Evolutionary conservation across 306 rosid genomes (phyloP).

Genomic region (Pterocarpus santalinus): DNA sequence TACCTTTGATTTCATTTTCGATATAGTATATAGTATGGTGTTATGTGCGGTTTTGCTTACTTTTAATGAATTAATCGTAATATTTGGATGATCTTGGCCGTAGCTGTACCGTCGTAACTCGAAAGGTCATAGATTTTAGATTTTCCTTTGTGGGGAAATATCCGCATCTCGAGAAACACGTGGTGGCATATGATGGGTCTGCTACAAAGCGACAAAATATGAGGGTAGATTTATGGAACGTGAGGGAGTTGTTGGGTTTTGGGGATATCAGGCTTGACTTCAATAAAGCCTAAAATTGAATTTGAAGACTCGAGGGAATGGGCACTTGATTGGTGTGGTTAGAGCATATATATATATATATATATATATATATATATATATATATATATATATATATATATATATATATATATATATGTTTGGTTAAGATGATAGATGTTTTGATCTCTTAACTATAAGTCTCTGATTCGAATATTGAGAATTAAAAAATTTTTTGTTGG

Average conservation of each 20-base stretch:
- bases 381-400: too few species aligned
- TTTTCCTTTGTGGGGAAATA: neutral
- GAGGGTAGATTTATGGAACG: slow-evolving; percentile 33
- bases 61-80: neutral
- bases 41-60: neutral
- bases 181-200: slow-evolving; percentile 39
- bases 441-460: too few species aligned
- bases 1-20: neutral
- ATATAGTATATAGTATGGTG: neutral
- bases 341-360: too few species aligned
- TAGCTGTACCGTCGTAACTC: neutral
- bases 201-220: slow-evolving; percentile 45
- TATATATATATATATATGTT: too few species aligned
- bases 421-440: too few species aligned
- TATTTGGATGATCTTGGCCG: neutral
- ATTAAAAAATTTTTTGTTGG: too few species aligned
- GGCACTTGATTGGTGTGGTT: neutral
- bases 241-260: slow-evolving; percentile 44
- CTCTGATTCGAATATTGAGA: too few species aligned
- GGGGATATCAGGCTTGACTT: slow-evolving; percentile 29
- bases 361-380: too few species aligned
- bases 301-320: slow-evolving; percentile 15
- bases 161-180: slow-evolving; percentile 54
- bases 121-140: slow-evolving; percentile 26
- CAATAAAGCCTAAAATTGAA: neutral